phyloP scores from a whole-genome alignment of 2,329 filamentous ascomycete species.

The Didymella lethalis region DNA sequence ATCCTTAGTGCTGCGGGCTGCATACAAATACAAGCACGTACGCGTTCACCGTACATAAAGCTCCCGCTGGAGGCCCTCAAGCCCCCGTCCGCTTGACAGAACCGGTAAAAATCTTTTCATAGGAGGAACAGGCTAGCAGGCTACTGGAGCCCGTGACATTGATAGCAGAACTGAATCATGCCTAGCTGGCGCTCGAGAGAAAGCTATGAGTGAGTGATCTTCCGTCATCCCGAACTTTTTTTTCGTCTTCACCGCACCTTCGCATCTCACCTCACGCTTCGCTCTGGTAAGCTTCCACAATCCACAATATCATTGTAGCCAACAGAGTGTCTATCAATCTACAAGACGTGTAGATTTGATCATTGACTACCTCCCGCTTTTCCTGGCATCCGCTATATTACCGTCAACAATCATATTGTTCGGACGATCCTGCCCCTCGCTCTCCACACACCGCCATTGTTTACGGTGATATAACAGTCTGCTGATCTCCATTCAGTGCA shows the following conservation, averaged over 20 bases:
- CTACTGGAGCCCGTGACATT: slow-evolving; percentile 24
- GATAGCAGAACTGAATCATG: slow-evolving; percentile 41
- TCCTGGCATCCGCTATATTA: background rate
- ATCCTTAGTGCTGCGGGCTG: slow-evolving; percentile 25
- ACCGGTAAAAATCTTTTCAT: slow-evolving; percentile 29
- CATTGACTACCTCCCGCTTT: background rate
- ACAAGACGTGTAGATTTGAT: no score
- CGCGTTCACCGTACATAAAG: slow-evolving; percentile 43
- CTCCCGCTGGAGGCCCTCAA: slow-evolving; percentile 16
- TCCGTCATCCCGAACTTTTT: slow-evolving; percentile 23
- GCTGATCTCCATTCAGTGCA: slow-evolving; percentile 36
- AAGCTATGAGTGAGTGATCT: slow-evolving; percentile 51
- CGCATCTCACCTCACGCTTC: slow-evolving; percentile 17
- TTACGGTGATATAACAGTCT: slow-evolving; percentile 14
- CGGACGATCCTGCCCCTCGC: slow-evolving; percentile 7
- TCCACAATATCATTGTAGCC: no score
- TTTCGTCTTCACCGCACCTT: slow-evolving; percentile 30
- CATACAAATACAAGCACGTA: slow-evolving; percentile 27
- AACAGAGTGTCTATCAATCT: no score
- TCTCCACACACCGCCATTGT: slow-evolving; percentile 23
- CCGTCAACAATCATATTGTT: slow-evolving; percentile 5
- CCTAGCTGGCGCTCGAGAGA: slow-evolving; percentile 51
- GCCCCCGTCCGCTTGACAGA: slow-evolving; percentile 31
- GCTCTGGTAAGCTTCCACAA: slow-evolving; percentile 20
- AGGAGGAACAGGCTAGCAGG: slow-evolving; percentile 34